Percentiles rank a stretch among this genome's conserved stretches.
Conservation (phyloP, 768 basidiomycete species). For the Solioccasus polychromus region DNA sequence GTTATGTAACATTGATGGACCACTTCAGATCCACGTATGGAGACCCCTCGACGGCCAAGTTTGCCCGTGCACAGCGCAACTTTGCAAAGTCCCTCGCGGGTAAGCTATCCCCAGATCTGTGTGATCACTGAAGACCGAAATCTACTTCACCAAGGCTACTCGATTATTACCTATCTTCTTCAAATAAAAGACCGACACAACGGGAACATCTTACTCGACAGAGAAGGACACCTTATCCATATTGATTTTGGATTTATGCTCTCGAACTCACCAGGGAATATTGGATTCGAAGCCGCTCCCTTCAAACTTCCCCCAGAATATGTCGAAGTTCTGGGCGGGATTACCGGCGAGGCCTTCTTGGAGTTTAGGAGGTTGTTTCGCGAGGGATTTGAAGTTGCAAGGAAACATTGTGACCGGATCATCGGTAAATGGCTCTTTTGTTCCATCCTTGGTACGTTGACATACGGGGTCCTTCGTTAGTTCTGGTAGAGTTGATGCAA, state of each 20-base stretch:
- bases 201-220: conserved; percentile 94
- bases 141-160: conserved; percentile 63
- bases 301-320: conserved; percentile 97
- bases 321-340: conserved; percentile 90
- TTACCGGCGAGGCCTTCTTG: conserved; percentile 66
- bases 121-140: neutral
- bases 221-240: conserved; percentile 92
- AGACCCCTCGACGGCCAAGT: conserved; percentile 81
- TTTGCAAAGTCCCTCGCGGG: conserved; percentile 92
- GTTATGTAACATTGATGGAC: conserved; percentile 86
- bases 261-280: conserved; percentile 94
- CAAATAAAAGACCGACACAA: conserved; percentile 99
- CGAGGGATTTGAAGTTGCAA: conserved; percentile 88
- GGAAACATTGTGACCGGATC: conserved; percentile 96
- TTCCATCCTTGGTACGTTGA: conserved; percentile 1
- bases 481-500: conserved; percentile 96
- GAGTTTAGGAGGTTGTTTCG: conserved; percentile 88
- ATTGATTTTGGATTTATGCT: conserved; percentile 99
- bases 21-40: conserved; percentile 93
- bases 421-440: conserved; percentile 57
- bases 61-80: conserved; percentile 85
- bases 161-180: conserved; percentile 91
- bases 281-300: conserved; percentile 98
- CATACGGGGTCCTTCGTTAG: conserved; percentile 31
- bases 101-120: conserved; percentile 24